These are phyloP conservation scores for Candida parachauliodes DNA, from an alignment of 805 yeast species.

Conservation along the genomic window DNA sequence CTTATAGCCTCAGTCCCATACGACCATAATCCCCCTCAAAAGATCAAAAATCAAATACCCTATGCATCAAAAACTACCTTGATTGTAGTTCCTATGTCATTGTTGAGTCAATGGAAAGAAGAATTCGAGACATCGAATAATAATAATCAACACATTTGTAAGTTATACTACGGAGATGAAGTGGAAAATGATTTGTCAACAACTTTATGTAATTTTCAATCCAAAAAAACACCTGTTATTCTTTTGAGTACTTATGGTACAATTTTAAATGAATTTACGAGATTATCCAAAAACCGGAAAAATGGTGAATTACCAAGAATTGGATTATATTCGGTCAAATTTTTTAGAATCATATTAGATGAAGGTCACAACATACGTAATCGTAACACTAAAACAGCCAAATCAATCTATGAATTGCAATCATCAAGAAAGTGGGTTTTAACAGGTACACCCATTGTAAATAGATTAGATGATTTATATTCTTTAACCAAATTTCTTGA, in stretches of 20 bases:
- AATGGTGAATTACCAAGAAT: slow-evolving; percentile 22
- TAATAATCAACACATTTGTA: slow-evolving; percentile 41
- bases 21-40: slow-evolving; percentile 35
- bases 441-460: slow-evolving; percentile 92
- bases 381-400: slow-evolving; percentile 72
- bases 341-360: slow-evolving; percentile 74
- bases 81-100: slow-evolving; percentile 85
- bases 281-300: slow-evolving; percentile 30
- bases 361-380: slow-evolving; percentile 91
- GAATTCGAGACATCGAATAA: slow-evolving; percentile 64
- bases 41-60: slow-evolving; percentile 12
- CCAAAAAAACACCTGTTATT: slow-evolving; percentile 56
- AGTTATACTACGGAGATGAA: slow-evolving; percentile 74
- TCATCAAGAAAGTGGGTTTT: slow-evolving; percentile 76
- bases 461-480: slow-evolving; percentile 80
- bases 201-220: slow-evolving; percentile 33
- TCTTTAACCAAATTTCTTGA: slow-evolving; percentile 70
- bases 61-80: slow-evolving; percentile 74
- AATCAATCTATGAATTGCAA: slow-evolving; percentile 64
- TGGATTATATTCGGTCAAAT: slow-evolving; percentile 71
- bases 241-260: slow-evolving; percentile 87
- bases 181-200: slow-evolving; percentile 47
- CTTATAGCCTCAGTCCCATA: slow-evolving; percentile 62
- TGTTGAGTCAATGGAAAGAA: slow-evolving; percentile 85
- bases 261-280: slow-evolving; percentile 69